Conservation (phyloP, 495 filamentous ascomycete genomes). For the Podospora appendiculata region DNA sequence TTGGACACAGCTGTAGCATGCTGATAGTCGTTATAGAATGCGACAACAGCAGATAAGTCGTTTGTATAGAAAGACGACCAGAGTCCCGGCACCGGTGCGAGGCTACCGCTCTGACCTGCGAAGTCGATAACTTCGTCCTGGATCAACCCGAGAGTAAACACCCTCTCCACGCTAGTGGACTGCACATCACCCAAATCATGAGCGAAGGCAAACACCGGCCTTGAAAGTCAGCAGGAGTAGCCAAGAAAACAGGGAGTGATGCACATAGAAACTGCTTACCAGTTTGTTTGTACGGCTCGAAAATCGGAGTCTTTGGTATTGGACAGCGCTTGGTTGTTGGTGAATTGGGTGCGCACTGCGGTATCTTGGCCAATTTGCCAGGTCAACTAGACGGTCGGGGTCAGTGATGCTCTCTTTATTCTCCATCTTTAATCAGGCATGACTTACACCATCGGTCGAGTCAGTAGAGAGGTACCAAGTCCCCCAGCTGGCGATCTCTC, state of each 20-base stretch:
- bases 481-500: constrained; percentile 81
- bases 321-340: constrained; percentile 50
- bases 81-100: constrained; percentile 60
- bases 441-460: constrained; percentile 26
- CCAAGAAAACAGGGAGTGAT: not conserved
- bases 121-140: constrained; percentile 70
- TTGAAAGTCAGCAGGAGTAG: constrained; percentile 14
- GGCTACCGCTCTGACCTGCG: constrained; percentile 58
- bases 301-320: constrained; percentile 61
- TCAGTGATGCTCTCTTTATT: not conserved
- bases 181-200: constrained; percentile 56
- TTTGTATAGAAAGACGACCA: constrained; percentile 66
- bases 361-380: constrained; percentile 64
- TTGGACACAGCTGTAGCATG: constrained; percentile 44
- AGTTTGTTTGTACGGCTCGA: constrained; percentile 62
- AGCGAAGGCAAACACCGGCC: constrained; percentile 82
- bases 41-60: constrained; percentile 49
- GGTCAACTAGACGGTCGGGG: constrained; percentile 25
- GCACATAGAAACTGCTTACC: constrained; percentile 24
- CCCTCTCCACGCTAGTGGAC: constrained; percentile 22
- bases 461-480: constrained; percentile 63
- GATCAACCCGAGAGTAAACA: constrained; percentile 76
- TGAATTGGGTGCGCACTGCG: constrained; percentile 58
- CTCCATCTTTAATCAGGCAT: not conserved
- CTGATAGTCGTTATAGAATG: constrained; percentile 66